Conservation (phyloP, 257 asterid species). For the Jasminum sambac region DNA sequence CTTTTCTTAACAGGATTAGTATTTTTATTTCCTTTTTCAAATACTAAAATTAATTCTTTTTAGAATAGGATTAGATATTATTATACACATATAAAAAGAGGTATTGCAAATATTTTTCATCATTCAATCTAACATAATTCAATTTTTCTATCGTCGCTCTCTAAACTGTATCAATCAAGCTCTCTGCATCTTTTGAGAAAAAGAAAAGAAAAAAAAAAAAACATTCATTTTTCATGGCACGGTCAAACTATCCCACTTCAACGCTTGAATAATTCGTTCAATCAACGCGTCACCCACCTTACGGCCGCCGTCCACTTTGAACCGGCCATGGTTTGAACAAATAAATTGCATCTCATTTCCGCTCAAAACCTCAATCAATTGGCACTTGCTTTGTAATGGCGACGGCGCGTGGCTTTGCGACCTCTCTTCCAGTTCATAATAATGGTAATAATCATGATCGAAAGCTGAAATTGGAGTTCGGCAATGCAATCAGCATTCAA, state of each 20-base stretch:
- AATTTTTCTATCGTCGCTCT: too few species aligned
- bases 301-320: not conserved
- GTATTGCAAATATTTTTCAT: too few species aligned
- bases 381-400: conserved; percentile 1
- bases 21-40: too few species aligned
- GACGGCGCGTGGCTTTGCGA: conserved; percentile 16
- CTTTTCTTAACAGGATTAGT: too few species aligned
- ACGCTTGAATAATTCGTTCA: not conserved
- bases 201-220: too few species aligned
- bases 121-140: too few species aligned
- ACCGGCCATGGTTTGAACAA: not conserved
- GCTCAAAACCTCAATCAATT: not conserved
- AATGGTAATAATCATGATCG: not conserved
- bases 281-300: not conserved
- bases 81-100: too few species aligned
- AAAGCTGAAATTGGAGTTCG: conserved; percentile 2
- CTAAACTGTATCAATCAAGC: too few species aligned
- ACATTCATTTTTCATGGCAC: too few species aligned
- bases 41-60: too few species aligned
- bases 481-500: not conserved
- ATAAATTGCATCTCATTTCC: not conserved
- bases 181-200: too few species aligned
- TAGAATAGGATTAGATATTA: too few species aligned
- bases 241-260: not conserved
- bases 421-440: conserved; percentile 8